Evolutionary conservation across 139 green algal genomes (phyloP).

Genomic region (Tetraselmis chui): DNA sequence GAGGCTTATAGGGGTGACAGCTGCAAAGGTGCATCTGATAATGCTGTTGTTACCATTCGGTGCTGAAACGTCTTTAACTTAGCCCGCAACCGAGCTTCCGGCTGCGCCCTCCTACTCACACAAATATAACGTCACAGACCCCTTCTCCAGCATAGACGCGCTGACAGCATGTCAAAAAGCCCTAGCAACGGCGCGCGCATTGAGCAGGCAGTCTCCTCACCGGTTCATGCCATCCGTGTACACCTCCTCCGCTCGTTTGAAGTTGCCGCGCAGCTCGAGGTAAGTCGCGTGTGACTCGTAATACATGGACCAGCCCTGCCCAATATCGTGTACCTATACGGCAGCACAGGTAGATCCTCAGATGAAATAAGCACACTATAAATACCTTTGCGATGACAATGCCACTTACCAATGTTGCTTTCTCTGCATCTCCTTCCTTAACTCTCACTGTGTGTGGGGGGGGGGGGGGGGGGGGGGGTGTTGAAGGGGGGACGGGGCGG

Average conservation of each 20-base stretch:
- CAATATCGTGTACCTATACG: slow-evolving; percentile 61
- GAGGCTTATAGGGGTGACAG: too few relatives aligned
- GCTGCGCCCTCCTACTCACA: slow-evolving; percentile 45
- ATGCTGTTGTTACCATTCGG: slow-evolving; percentile 85
- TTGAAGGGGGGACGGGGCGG: neutral
- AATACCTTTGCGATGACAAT: too few relatives aligned
- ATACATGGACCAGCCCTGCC: slow-evolving; percentile 70
- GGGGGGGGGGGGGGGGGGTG: too few relatives aligned
- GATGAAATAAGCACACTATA: too few relatives aligned
- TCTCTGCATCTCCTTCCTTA: too few relatives aligned
- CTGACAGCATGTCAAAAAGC: too few relatives aligned
- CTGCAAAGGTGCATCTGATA: too few relatives aligned
- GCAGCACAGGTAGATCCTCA: neutral
- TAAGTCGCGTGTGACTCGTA: slow-evolving; percentile 82
- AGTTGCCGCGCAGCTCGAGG: slow-evolving; percentile 69
- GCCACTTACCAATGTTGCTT: too few relatives aligned
- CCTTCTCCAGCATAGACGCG: neutral
- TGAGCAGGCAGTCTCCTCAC: slow-evolving; percentile 7
- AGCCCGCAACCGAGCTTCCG: slow-evolving; percentile 57
- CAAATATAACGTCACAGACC: neutral
- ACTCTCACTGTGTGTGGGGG: too few relatives aligned
- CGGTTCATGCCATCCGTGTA: slow-evolving; percentile 68
- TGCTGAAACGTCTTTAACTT: slow-evolving; percentile 76
- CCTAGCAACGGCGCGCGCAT: too few relatives aligned
- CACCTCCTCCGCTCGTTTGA: slow-evolving; percentile 52